Conservation (phyloP, 1,284 basidiomycete species). For the Sporisorium scitamineum region DNA sequence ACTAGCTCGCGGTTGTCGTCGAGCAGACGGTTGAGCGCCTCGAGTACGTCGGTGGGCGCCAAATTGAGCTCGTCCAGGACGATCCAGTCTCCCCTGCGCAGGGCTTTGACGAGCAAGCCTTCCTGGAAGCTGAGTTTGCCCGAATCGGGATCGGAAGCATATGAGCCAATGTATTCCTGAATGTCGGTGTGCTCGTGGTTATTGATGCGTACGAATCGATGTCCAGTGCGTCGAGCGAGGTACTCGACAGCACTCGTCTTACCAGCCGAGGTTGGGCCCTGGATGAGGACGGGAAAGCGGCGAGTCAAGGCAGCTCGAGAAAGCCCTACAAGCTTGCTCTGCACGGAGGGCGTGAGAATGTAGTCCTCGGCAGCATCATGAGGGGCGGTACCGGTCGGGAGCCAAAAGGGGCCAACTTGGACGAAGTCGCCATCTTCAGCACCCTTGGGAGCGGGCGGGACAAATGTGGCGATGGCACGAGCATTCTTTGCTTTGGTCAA, state of each 20-base stretch:
- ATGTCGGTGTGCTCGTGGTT: constrained; percentile 99
- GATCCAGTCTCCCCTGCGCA: constrained; percentile 95
- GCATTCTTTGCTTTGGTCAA: constrained; percentile 84
- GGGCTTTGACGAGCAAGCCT: constrained; percentile 86
- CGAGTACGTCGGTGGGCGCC: constrained; percentile 96
- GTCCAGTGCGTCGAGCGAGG: constrained; percentile 90
- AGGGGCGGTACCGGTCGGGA: constrained; percentile 79
- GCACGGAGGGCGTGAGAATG: constrained; percentile 96
- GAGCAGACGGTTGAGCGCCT: constrained; percentile 93
- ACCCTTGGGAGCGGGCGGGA: constrained; percentile 55
- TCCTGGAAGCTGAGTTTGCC: constrained; percentile 95
- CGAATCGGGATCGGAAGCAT: constrained; percentile 89
- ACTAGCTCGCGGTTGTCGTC: constrained; percentile 98
- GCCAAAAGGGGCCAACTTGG: constrained; percentile 91
- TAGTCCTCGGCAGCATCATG: constrained; percentile 78
- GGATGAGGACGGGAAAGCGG: constrained; percentile 93
- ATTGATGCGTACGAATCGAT: constrained; percentile 97
- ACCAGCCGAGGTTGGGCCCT: constrained; percentile 96
- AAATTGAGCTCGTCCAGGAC: constrained; percentile 98
- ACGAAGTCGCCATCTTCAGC: constrained; percentile 69
- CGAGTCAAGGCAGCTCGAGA: constrained; percentile 89
- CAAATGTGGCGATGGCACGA: constrained; percentile 52
- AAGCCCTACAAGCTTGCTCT: constrained; percentile 90
- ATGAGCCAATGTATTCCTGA: constrained; percentile 97
- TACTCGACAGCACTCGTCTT: constrained; percentile 98